Percentiles rank a stretch among this genome's conserved stretches.
Conservation (phyloP, 2,329 filamentous ascomycete species). For the Neofusicoccum cordaticola region DNA sequence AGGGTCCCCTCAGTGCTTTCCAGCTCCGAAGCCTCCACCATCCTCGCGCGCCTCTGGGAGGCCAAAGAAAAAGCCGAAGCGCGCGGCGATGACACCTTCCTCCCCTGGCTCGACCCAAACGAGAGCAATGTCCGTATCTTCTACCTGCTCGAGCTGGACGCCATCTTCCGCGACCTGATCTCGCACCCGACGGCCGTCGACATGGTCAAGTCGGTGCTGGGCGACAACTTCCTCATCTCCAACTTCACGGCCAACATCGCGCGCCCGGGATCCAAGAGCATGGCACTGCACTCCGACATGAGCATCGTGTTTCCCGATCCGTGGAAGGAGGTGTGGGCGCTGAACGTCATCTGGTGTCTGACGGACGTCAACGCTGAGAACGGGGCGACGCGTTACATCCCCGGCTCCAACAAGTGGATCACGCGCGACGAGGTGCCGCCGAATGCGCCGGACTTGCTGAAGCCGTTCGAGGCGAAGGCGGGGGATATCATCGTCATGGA, state of each 20-base stretch:
- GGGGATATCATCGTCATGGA: slow-evolving; percentile 35
- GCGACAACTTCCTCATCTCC: slow-evolving; percentile 31
- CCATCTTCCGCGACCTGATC: slow-evolving; percentile 29
- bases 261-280: slow-evolving; percentile 28
- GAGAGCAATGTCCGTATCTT: slow-evolving; percentile 31
- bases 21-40: slow-evolving; percentile 20
- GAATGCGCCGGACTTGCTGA: slow-evolving; percentile 27
- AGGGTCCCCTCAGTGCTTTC: slow-evolving; percentile 26
- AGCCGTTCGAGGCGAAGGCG: slow-evolving; percentile 33
- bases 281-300: slow-evolving; percentile 35
- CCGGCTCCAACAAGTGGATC: slow-evolving; percentile 20
- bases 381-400: slow-evolving; percentile 25
- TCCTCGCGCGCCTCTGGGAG: slow-evolving; percentile 26
- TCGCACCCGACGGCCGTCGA: slow-evolving; percentile 27
- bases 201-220: slow-evolving; percentile 30
- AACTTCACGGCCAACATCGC: slow-evolving; percentile 40
- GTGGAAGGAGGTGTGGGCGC: slow-evolving; percentile 25
- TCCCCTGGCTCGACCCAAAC: slow-evolving; percentile 30
- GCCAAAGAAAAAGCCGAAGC: slow-evolving; percentile 24
- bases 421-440: slow-evolving; percentile 17
- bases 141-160: slow-evolving; percentile 31
- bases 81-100: slow-evolving; percentile 25
- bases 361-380: slow-evolving; percentile 31
- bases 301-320: slow-evolving; percentile 34
- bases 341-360: slow-evolving; percentile 32